Conservation (phyloP, 2,329 filamentous ascomycete species). For the Raffaelea ambrosiae region DNA sequence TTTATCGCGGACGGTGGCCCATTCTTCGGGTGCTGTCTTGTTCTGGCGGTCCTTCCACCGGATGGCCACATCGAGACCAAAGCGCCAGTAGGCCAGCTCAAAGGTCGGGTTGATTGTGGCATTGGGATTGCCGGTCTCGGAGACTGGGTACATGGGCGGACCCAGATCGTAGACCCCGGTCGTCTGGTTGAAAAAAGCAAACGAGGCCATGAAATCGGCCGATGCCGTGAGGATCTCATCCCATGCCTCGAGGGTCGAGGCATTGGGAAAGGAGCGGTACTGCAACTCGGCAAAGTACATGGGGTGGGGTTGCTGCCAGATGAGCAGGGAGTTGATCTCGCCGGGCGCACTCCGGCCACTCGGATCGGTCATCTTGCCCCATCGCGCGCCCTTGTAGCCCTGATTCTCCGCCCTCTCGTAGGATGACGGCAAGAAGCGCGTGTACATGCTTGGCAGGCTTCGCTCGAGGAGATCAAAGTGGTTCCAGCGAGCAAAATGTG, state of each 20-base stretch:
- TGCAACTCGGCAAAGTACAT: conserved; percentile 52
- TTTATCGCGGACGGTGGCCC: conserved; percentile 39
- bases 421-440: conserved; percentile 32
- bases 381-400: conserved; percentile 34
- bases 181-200: conserved; percentile 43
- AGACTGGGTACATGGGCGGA: conserved; percentile 35
- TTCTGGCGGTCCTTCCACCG: conserved; percentile 42
- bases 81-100: conserved; percentile 53
- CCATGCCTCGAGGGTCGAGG: conserved; percentile 40
- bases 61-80: conserved; percentile 45
- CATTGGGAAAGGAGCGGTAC: conserved; percentile 35
- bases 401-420: conserved; percentile 26
- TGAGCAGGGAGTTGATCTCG: conserved; percentile 51
- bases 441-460: conserved; percentile 36
- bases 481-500: conserved; percentile 42
- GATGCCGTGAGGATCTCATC: conserved; percentile 39
- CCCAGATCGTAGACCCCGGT: conserved; percentile 43
- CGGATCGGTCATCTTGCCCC: conserved; percentile 50
- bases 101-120: conserved; percentile 49
- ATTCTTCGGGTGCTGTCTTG: conserved; percentile 31
- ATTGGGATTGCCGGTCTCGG: conserved; percentile 52
- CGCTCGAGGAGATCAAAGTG: conserved; percentile 35
- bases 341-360: conserved; percentile 47
- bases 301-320: conserved; percentile 55
- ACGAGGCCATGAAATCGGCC: conserved; percentile 53